Base-by-base conservation (phyloP, 2,329 filamentous ascomycete species). In the Cordyceps cicadae region DNA sequence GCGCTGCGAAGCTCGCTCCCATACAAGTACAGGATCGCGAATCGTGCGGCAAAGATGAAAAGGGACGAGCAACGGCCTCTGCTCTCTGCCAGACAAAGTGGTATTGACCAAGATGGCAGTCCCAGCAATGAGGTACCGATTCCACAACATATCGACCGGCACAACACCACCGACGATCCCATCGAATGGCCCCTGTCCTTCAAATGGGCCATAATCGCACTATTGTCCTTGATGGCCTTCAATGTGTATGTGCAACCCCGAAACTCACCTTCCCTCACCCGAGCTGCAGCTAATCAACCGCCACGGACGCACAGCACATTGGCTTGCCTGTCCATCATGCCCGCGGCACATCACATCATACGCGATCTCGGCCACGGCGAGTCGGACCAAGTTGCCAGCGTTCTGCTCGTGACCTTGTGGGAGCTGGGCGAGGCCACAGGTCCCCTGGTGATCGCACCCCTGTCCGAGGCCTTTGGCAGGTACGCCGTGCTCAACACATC, bases 341-440 rank as follows among this genome's bases (percentile, higher is more conserved):
- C 82, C 0, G 74, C 84, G 54, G 80, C 82, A 6, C 73, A 71
- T 48, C 73, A 71, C 53, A 84, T 85, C 63, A 76, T 81, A 19
- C 65, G 71, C 1, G 80, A 84, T 62, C 74, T 78, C 52, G 69
- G 75, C 61, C 54, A 66, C n/a, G 70, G 72, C n/a, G 63, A 67
- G 9, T 66, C 72, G 29, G 74, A 72, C 69, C 78, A 77, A 60
- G 77, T 78, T 0, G 74, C 79, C 15, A 77, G 74, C 64, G 79
- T 82, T 43, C 74, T 91, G 50, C 83, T 90, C 56, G 84, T 90
- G 8, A 88, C 86, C 0, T 83, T 89, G 62, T 87, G 87, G 78
- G 82, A 91, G 62, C 78, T 89, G 0, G 87, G 87, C 63, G 84
- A 86, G 65, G 81, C 81, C 2, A 79, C 83, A 5, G 85, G 84